Evolutionary conservation across 495 filamentous ascomycete genomes (phyloP), one percentile per base, ranked within the genome.

Genomic region (Aspergillus heteromorphus): DNA sequence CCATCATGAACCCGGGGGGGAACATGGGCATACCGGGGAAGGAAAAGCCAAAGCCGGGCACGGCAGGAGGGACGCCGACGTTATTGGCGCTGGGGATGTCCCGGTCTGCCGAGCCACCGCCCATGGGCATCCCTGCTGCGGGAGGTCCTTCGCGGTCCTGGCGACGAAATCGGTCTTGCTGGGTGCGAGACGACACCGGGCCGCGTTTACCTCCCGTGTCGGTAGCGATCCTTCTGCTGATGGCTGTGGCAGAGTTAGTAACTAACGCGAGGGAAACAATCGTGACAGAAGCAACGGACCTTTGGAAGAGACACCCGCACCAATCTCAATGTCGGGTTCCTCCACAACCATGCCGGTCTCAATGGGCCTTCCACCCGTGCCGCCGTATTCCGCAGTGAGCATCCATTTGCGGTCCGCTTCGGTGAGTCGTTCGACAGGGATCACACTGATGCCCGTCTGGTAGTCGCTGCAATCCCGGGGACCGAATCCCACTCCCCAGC

Each of bases 341-440:
- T 98, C 93, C 18, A 97, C 88, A 13, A 91, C 85, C 70, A 97
- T 83, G 17, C 92, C 92, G 20, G 77, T 74, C 61, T 89, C 87
- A 53, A 98, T 88, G 0, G 82, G 72, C 45, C 81, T 81, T 45
- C 92, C 93, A 49, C 93, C 95, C 55, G 88, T 93, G 34, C 93
- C 93, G 56, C 93, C 93, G 58, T 87, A 96, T 60, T 93, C 89
- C 17, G 93, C 93, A 42, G 84, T 95, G 55, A 96, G 73, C 85
- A 97, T 92, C 95, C 95, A 98, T 68, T 96, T 95, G 29, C 87
- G 80, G 73, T 98, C 93, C 17, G 93, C 95, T 51, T 98, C 95
- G 7, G 93, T 98, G 14, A 98, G 82, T 53, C 90, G 86, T 56
- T 85, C 79, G 63, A 97, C 89, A 1, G 93, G 93, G 55, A 98